Evolutionary conservation across 768 basidiomycete genomes (phyloP).

Genomic region (Hypsizygus marmoreus): DNA sequence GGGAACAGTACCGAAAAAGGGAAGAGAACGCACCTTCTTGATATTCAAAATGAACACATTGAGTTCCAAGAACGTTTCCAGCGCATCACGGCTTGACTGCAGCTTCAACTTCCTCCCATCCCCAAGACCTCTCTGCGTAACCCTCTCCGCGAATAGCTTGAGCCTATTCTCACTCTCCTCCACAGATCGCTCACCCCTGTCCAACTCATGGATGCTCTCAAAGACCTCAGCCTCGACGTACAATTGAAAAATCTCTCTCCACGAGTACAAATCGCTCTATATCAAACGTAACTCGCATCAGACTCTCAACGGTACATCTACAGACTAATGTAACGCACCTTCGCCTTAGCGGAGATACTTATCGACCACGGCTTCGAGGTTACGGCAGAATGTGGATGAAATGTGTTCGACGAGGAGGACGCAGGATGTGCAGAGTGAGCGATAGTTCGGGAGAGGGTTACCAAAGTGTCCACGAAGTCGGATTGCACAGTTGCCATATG

Average conservation of each 20-base stretch:
- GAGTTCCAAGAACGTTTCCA: conserved; percentile 72
- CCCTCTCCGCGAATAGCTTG: conserved; percentile 59
- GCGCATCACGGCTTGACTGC: conserved; percentile 55
- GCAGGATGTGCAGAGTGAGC: conserved; percentile 43
- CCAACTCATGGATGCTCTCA: conserved; percentile 65
- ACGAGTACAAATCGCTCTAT: conserved; percentile 76
- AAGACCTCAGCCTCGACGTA: conserved; percentile 89
- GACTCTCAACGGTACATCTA: no score
- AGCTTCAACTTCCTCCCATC: conserved; percentile 56
- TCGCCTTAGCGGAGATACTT: conserved; percentile 12
- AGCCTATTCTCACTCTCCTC: conserved; percentile 73
- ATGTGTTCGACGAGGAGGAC: conserved; percentile 37
- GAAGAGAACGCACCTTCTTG: conserved; percentile 59
- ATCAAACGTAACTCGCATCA: neutral
- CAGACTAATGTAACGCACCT: conserved; percentile 16
- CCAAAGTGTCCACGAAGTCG: conserved; percentile 47
- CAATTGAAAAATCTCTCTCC: conserved; percentile 88
- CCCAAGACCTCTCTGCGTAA: conserved; percentile 57
- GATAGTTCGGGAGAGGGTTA: conserved; percentile 38
- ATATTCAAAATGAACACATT: conserved; percentile 80
- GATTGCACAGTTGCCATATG: conserved; percentile 53
- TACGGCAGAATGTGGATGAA: conserved; percentile 48
- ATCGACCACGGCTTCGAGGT: conserved; percentile 37
- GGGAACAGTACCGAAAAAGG: neutral
- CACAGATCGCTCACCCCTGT: conserved; percentile 65